Conservation (phyloP, 2,329 filamentous ascomycete genomes). For the Colletotrichum sublineola region DNA sequence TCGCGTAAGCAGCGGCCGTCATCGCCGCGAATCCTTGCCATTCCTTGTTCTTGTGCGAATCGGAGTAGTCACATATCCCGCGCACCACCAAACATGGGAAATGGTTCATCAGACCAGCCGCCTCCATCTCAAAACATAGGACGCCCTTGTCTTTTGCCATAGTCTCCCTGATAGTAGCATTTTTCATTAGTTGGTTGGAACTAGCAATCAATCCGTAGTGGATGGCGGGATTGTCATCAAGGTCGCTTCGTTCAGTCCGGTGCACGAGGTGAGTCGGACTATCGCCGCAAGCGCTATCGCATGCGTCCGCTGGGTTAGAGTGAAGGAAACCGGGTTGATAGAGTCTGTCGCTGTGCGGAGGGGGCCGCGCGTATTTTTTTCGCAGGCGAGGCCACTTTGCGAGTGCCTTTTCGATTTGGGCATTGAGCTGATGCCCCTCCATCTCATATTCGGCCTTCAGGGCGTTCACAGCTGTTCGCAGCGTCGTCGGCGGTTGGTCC, state of each 20-base stretch:
- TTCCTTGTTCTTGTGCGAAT: slow-evolving; percentile 50
- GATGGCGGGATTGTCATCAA: slow-evolving; percentile 5
- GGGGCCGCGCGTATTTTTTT: slow-evolving; percentile 35
- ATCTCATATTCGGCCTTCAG: too few relatives aligned
- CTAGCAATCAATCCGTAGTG: slow-evolving; percentile 42
- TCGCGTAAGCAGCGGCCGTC: slow-evolving; percentile 49
- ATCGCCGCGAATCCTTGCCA: slow-evolving; percentile 51
- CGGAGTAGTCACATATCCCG: slow-evolving; percentile 54
- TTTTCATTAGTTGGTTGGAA: slow-evolving; percentile 43
- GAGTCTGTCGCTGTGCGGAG: slow-evolving; percentile 23
- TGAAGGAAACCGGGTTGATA: slow-evolving; percentile 32
- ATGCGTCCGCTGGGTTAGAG: not conserved
- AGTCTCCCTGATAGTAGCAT: slow-evolving; percentile 35
- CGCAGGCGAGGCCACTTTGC: slow-evolving; percentile 30
- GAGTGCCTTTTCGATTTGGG: too few relatives aligned
- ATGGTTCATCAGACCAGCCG: slow-evolving; percentile 49
- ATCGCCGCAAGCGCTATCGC: slow-evolving; percentile 16
- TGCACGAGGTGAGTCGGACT: slow-evolving; percentile 14
- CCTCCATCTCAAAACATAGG: too few relatives aligned
- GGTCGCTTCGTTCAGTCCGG: slow-evolving; percentile 1
- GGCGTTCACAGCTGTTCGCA: too few relatives aligned
- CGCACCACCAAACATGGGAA: slow-evolving; percentile 51
- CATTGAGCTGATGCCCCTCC: too few relatives aligned
- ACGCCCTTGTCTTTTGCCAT: slow-evolving; percentile 43
- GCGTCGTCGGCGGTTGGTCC: too few relatives aligned